Evolutionary conservation across 768 basidiomycete species (phyloP).

Genomic region (Myochromella boudieri): DNA sequence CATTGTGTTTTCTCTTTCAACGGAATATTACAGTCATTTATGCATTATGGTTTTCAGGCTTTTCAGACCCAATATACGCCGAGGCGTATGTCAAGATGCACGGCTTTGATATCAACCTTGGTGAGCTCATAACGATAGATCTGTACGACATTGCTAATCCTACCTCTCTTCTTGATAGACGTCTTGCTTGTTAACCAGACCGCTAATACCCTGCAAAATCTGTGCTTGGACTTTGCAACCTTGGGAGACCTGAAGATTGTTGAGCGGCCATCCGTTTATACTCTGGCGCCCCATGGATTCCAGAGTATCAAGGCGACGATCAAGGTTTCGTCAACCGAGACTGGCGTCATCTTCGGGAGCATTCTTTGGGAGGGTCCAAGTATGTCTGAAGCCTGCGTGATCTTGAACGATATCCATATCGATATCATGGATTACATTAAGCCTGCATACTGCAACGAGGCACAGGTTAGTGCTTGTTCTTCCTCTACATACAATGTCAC

Average conservation of each 20-base stretch:
- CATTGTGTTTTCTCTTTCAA: slow-evolving; percentile 10
- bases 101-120: slow-evolving; percentile 94
- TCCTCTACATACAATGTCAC: not conserved
- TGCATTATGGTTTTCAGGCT: slow-evolving; percentile 49
- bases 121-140: slow-evolving; percentile 38
- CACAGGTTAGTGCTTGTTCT: slow-evolving; percentile 57
- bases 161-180: slow-evolving; percentile 45
- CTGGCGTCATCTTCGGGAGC: slow-evolving; percentile 97
- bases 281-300: slow-evolving; percentile 94
- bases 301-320: slow-evolving; percentile 98
- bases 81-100: slow-evolving; percentile 98
- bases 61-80: slow-evolving; percentile 98
- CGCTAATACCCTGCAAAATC: slow-evolving; percentile 88
- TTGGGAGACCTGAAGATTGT: slow-evolving; percentile 96
- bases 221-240: slow-evolving; percentile 96
- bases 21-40: not conserved
- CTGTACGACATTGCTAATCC: not conserved
- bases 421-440: slow-evolving; percentile 99
- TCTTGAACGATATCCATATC: slow-evolving; percentile 95
- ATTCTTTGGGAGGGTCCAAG: slow-evolving; percentile 94
- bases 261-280: slow-evolving; percentile 91
- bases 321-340: slow-evolving; percentile 98
- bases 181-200: slow-evolving; percentile 98
- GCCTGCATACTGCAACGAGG: slow-evolving; percentile 93
- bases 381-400: slow-evolving; percentile 87